phyloP scores from a whole-genome alignment of 805 yeast species.

The Barnettozyma pratensis region DNA sequence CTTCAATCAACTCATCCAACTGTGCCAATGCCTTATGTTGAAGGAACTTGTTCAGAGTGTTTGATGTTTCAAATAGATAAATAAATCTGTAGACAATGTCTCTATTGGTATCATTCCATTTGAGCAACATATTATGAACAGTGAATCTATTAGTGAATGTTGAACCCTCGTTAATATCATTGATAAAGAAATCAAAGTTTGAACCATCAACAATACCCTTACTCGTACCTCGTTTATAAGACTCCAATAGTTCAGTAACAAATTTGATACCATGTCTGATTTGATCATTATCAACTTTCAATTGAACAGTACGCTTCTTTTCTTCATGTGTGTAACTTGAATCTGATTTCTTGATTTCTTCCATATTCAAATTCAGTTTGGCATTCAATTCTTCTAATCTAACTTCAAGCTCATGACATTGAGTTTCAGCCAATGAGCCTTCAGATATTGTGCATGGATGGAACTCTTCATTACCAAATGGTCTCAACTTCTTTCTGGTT shows the following conservation, averaged over 20 bases:
- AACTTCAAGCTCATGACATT: conserved; percentile 31
- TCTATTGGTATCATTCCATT: conserved; percentile 72
- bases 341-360: conserved; percentile 20
- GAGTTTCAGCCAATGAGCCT: conserved; percentile 40
- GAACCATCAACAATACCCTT: conserved; percentile 4
- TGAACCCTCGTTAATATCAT: conserved; percentile 13
- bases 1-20: conserved; percentile 44
- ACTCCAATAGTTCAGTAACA: conserved; percentile 11
- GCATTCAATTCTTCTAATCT: conserved; percentile 13
- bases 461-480: conserved; percentile 49
- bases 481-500: conserved; percentile 30
- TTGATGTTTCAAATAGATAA: conserved; percentile 40
- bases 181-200: conserved; percentile 10
- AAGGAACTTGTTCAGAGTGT: conserved; percentile 38
- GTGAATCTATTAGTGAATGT: conserved; percentile 53
- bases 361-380: conserved; percentile 31
- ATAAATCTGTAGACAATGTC: conserved; percentile 58
- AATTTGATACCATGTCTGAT: conserved; percentile 17
- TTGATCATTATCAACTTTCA: conserved; percentile 22
- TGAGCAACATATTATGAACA: conserved; percentile 65
- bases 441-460: conserved; percentile 50
- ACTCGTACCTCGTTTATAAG: conserved; percentile 8
- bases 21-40: conserved; percentile 45
- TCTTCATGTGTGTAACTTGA: conserved; percentile 21
- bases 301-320: conserved; percentile 6